These are phyloP conservation scores for Amborella trichopoda DNA, from an alignment of 164 flowering plant genomes.

Conservation along the genomic window DNA sequence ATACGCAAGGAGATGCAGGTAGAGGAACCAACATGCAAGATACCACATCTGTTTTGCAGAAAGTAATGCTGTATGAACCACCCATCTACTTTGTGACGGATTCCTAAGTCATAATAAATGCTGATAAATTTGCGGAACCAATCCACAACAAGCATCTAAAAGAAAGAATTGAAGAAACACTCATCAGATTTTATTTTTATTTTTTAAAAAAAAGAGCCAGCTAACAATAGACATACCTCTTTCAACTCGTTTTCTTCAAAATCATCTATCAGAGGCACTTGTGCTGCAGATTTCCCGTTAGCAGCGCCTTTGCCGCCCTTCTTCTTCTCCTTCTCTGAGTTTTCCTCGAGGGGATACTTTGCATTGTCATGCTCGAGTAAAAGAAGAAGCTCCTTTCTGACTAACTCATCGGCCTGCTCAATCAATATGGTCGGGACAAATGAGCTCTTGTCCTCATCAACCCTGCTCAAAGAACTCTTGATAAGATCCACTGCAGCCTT, in stretches of 20 bases:
- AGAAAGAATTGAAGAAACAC: background rate
- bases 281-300: constrained; percentile 29
- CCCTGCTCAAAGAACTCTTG: constrained; percentile 51
- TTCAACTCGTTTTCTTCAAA: constrained; percentile 60
- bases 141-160: no score
- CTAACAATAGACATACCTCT: constrained; percentile 35
- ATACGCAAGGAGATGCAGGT: no score
- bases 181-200: no score
- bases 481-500: constrained; percentile 72
- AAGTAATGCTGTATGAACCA: no score
- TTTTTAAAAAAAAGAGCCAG: background rate
- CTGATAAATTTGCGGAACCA: no score
- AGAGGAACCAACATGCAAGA: no score
- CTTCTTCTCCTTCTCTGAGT: constrained; percentile 58
- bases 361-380: constrained; percentile 93
- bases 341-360: constrained; percentile 85
- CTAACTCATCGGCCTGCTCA: constrained; percentile 93
- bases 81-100: no score
- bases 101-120: no score
- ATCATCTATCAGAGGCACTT: constrained; percentile 66
- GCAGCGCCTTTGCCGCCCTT: constrained; percentile 57
- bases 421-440: constrained; percentile 82
- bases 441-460: constrained; percentile 90
- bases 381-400: constrained; percentile 69
- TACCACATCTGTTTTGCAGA: no score